Base-by-base conservation (phyloP, 1,284 basidiomycete genomes). In the Cerrena zonata region DNA sequence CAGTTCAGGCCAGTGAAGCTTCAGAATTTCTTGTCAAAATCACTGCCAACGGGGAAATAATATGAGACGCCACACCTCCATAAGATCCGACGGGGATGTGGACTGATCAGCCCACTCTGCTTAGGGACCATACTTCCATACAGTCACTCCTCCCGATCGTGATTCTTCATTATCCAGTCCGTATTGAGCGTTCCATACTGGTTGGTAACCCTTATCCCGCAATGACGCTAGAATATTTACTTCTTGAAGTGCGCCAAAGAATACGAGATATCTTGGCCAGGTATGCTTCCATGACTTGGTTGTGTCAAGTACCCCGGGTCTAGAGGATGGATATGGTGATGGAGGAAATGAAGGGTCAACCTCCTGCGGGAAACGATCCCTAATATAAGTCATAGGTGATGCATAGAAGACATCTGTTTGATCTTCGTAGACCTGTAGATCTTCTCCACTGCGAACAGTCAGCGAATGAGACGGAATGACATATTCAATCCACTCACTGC, bases 341-440 rank as follows among this genome's bases (percentile, higher is more conserved):
- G 74, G 69, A 1, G 89, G 89, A 60, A 91, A 94, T 0, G 64
- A 51, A 0, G 73, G 59, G 58, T 92, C 69, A 7, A 94, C 86
- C 2, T 51, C 40, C 2, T 59, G 46, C 1, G 91, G 90, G 59
- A 94, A 91, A 46, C 80, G 79, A 0, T 68, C 67, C 24, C 58
- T 59, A 12, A 95, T 69, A 63, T 94, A 96, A 2, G 64, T 60
- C 12, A 77, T 57, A 0, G 95, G 94, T 1, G 83, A 78, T 7
- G 71, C 68, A 66, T 90, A 97, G 69, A 98, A 97, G 5, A 88
- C 66, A 49, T 86, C 82, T 2, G 92, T 88, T 68, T 96, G 90
- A 61, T 94, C 93, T 49, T 68, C 73, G 67, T 96, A 95, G 4
- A 65, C 70, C 7, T 69, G 50, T 1, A 75, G 61, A 55, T 79